These are phyloP conservation scores for Acarospora socialis DNA, from an alignment of 2,329 filamentous ascomycete species.

Conservation along the genomic window DNA sequence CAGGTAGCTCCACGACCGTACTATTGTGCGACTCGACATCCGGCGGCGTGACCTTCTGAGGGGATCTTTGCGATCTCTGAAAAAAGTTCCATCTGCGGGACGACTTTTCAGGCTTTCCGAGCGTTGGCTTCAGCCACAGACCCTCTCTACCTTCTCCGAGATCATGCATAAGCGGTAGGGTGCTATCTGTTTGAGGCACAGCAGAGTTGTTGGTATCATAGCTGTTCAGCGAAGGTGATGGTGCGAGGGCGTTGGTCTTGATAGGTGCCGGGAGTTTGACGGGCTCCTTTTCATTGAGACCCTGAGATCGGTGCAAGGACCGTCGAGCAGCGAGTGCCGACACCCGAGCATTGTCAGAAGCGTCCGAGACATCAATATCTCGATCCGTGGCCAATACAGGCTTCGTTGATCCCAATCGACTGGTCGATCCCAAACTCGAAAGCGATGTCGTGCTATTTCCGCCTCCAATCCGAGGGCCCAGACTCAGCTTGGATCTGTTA, in stretches of 20 bases:
- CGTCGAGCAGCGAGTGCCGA: conserved; percentile 15
- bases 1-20: conserved; percentile 24
- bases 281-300: conserved; percentile 15
- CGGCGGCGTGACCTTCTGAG: conserved; percentile 11
- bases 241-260: conserved; percentile 15
- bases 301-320: conserved; percentile 17
- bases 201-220: conserved; percentile 9
- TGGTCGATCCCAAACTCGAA: no score
- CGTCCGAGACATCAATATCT: no score
- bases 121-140: conserved; percentile 15
- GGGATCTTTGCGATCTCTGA: conserved; percentile 27
- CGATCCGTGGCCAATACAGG: no score
- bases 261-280: conserved; percentile 12
- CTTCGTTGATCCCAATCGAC: no score
- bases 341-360: background rate
- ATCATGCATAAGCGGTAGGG: conserved; percentile 10
- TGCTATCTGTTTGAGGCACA: conserved; percentile 5
- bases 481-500: no score
- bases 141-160: conserved; percentile 14
- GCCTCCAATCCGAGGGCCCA: no score
- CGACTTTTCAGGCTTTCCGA: conserved; percentile 22
- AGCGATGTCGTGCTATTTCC: no score
- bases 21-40: conserved; percentile 7
- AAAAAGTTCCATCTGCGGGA: conserved; percentile 45
- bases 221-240: conserved; percentile 16